Conservation (phyloP, 2,329 filamentous ascomycete species). For the Cylindrodendrum hubeiense region DNA sequence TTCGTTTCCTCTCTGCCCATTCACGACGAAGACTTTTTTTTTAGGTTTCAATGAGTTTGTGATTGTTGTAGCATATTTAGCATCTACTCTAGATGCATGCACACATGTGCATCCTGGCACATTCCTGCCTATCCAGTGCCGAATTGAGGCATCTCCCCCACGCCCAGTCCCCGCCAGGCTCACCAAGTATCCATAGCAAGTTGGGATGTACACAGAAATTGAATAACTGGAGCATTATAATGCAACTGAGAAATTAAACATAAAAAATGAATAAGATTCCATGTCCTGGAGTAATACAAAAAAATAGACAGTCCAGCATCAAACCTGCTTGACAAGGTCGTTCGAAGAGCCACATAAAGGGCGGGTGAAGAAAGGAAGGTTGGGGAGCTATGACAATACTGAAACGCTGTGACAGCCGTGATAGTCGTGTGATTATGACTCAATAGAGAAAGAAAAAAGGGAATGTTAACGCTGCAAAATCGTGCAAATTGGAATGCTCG, state of each 20-base stretch:
- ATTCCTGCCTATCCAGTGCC: background rate
- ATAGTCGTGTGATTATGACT: constrained; percentile 30
- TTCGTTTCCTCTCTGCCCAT: background rate
- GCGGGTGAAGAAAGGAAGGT: constrained; percentile 8
- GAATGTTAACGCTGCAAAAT: constrained; percentile 18
- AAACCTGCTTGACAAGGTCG: constrained; percentile 10
- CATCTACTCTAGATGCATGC: background rate
- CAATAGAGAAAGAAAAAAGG: constrained; percentile 11
- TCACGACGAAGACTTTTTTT: background rate
- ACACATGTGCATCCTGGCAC: background rate
- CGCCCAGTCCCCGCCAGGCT: background rate
- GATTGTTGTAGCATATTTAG: background rate
- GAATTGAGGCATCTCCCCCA: background rate
- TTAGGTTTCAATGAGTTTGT: background rate
- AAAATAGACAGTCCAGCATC: constrained; percentile 2
- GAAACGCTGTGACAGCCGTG: constrained; percentile 39
- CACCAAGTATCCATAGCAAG: background rate
- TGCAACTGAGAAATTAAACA: constrained; percentile 16
- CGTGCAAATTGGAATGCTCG: constrained; percentile 13
- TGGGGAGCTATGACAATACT: constrained; percentile 15
- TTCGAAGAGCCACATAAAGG: background rate
- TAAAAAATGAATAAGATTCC: constrained; percentile 14
- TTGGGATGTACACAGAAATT: background rate
- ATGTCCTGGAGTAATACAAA: constrained; percentile 16
- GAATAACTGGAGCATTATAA: background rate